Percentiles rank a stretch among this genome's conserved stretches.
Conservation (phyloP, 129 eudicot species). For the Ambrosia trifida region DNA sequence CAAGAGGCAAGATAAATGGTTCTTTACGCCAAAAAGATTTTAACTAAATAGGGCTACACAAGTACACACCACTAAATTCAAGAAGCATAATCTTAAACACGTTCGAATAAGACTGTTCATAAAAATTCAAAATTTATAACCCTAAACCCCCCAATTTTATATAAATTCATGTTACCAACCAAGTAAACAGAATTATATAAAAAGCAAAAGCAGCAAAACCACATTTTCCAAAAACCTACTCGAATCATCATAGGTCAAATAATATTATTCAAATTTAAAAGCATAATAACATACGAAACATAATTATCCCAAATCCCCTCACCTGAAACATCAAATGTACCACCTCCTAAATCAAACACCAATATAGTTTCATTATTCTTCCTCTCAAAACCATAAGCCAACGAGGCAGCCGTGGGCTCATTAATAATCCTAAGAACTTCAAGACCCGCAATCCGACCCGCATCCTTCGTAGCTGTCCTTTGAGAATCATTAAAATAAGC, state of each 20-base stretch:
- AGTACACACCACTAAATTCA: not conserved
- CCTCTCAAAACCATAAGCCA: slow-evolving; percentile 97
- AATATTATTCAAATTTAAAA: not conserved
- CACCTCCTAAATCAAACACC: slow-evolving; percentile 98
- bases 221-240: not conserved
- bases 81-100: not conserved
- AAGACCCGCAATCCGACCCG: slow-evolving; percentile 93
- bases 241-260: not conserved
- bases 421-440: slow-evolving; percentile 93
- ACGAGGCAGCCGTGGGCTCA: slow-evolving; percentile 97
- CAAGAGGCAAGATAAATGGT: not conserved
- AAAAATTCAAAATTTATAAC: not conserved
- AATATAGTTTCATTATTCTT: slow-evolving; percentile 89
- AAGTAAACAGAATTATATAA: not conserved
- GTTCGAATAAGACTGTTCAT: not conserved
- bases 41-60: too few species aligned
- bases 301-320: slow-evolving; percentile 12
- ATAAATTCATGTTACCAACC: not conserved
- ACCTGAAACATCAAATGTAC: slow-evolving; percentile 99
- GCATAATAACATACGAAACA: not conserved
- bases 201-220: not conserved
- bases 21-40: not conserved
- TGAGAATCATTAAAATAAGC: slow-evolving; percentile 98
- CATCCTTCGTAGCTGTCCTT: slow-evolving; percentile 96
- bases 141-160: not conserved